These are phyloP conservation scores for Ceratocystis colombiana DNA, from an alignment of 2,329 filamentous ascomycete species.

Conservation along the genomic window DNA sequence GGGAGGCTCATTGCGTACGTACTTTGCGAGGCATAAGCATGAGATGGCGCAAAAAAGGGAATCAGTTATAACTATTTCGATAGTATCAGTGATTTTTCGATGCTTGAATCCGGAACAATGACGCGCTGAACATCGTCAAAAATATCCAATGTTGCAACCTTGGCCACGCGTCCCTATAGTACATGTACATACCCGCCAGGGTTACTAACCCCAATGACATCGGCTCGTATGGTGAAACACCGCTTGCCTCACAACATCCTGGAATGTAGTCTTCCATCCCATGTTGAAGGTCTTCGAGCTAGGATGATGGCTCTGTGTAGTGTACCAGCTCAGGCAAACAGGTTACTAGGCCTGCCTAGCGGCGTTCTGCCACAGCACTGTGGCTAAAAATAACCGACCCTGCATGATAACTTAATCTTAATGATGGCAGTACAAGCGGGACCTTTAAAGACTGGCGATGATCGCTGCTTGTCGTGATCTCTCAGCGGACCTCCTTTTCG, in stretches of 20 bases:
- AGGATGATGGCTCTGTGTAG: neutral
- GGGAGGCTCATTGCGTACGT: neutral
- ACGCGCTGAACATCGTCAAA: too few species aligned
- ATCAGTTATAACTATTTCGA: too few species aligned
- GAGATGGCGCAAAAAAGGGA: too few species aligned
- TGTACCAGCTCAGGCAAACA: neutral
- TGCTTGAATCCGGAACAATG: too few species aligned
- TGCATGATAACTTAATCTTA: slow-evolving; percentile 14
- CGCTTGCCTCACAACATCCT: neutral
- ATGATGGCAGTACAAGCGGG: slow-evolving; percentile 4
- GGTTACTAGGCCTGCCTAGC: neutral
- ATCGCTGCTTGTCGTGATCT: neutral
- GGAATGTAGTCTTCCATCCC: neutral
- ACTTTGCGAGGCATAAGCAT: neutral
- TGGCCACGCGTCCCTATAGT: too few species aligned
- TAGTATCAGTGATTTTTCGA: neutral
- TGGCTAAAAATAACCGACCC: slow-evolving; percentile 5
- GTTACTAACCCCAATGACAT: neutral
- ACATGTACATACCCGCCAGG: neutral
- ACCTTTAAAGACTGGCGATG: slow-evolving; percentile 1
- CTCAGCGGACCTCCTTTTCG: slow-evolving; percentile 1
- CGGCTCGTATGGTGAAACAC: slow-evolving; percentile 10
- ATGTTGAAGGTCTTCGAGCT: neutral
- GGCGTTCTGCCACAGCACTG: neutral
- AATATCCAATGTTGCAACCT: too few species aligned